phyloP scores from a whole-genome alignment of 352 stramenopile species.

The Phytophthora ramorum region DNA sequence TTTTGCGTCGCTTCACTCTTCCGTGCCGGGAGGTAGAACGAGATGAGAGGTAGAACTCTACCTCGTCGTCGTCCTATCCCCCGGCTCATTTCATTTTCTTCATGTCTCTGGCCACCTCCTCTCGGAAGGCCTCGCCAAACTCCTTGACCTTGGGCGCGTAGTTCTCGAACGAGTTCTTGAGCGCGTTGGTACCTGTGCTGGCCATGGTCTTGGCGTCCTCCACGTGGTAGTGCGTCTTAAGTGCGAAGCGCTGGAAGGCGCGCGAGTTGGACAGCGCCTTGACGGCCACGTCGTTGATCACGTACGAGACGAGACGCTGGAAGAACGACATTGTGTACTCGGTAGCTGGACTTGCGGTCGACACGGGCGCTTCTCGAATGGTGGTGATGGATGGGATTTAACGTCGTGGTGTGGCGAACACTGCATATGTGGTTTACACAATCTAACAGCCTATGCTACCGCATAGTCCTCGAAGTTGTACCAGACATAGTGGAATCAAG shows the following conservation, averaged over 20 bases:
- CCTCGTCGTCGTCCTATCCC: neutral
- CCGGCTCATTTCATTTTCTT: constrained; percentile 73
- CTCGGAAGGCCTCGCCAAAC: constrained; percentile 73
- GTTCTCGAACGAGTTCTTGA: constrained; percentile 63
- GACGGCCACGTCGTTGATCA: constrained; percentile 87
- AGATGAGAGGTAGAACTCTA: neutral
- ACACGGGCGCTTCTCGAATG: constrained; percentile 32
- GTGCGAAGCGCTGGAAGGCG: constrained; percentile 84
- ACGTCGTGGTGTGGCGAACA: constrained; percentile 10
- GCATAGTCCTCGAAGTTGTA: neutral
- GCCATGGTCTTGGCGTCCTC: constrained; percentile 83
- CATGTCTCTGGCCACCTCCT: constrained; percentile 76
- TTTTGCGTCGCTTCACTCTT: neutral
- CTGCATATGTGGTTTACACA: neutral
- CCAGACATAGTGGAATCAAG: neutral
- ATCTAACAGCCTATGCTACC: neutral
- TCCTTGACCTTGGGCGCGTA: constrained; percentile 78
- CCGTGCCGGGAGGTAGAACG: neutral
- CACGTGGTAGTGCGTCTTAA: constrained; percentile 88
- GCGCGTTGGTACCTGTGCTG: constrained; percentile 47
- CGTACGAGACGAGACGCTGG: constrained; percentile 80
- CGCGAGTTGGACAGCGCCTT: constrained; percentile 85
- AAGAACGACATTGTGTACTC: constrained; percentile 73
- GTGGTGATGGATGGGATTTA: constrained; percentile 15
- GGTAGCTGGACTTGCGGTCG: neutral